Conservation (phyloP, 345 rosid species). For the Sapria himalayana region DNA sequence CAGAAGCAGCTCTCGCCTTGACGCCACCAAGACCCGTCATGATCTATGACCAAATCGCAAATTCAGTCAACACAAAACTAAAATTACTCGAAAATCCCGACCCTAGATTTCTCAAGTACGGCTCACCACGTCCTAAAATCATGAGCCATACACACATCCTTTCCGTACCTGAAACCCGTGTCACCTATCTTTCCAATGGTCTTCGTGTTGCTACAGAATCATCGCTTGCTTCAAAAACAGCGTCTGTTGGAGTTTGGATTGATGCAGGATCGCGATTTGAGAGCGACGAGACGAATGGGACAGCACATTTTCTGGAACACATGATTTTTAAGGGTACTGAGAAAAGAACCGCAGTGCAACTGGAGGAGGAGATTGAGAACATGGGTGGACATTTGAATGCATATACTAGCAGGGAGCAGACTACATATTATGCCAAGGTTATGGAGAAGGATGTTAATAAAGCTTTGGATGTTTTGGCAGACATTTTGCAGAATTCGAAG, state of each 20-base stretch:
- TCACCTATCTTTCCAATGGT: slow-evolving; percentile 80
- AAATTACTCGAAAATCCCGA: slow-evolving; percentile 60
- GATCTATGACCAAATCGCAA: slow-evolving; percentile 67
- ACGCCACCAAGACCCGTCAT: slow-evolving; percentile 46
- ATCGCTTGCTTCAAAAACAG: slow-evolving; percentile 42
- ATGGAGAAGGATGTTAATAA: slow-evolving; percentile 50
- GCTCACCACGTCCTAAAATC: slow-evolving; percentile 56
- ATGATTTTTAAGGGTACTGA: slow-evolving; percentile 93
- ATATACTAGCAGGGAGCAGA: slow-evolving; percentile 86
- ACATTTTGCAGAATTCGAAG: slow-evolving; percentile 75
- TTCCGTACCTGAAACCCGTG: slow-evolving; percentile 66
- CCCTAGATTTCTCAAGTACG: slow-evolving; percentile 75
- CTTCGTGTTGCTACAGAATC: slow-evolving; percentile 91
- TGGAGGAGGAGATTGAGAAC: slow-evolving; percentile 90
- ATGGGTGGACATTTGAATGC: slow-evolving; percentile 96
- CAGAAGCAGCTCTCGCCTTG: slow-evolving; percentile 16
- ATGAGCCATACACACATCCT: slow-evolving; percentile 58
- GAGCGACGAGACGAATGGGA: slow-evolving; percentile 69
- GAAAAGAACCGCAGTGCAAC: slow-evolving; percentile 28
- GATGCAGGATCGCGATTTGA: slow-evolving; percentile 93
- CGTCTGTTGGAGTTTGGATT: slow-evolving; percentile 95
- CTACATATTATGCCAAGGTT: slow-evolving; percentile 83
- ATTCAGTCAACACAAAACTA: slow-evolving; percentile 35
- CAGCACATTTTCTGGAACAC: slow-evolving; percentile 92
- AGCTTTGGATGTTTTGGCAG: slow-evolving; percentile 66